Evolutionary conservation across 2,329 filamentous ascomycete species (phyloP).

Genomic region (Ambrosiella xylebori): DNA sequence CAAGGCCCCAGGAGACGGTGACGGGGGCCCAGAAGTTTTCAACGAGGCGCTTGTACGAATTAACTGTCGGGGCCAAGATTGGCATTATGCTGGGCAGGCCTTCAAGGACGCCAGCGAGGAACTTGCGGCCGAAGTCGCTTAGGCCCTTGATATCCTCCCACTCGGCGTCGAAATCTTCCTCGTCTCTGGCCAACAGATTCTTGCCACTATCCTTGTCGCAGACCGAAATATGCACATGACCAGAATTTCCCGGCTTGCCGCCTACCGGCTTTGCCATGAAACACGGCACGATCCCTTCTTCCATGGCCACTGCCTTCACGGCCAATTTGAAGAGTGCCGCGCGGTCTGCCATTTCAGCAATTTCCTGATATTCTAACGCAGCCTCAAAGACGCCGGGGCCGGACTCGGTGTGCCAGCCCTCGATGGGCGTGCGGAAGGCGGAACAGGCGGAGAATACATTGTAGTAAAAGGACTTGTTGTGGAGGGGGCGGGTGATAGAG

Average conservation of each 20-base stretch:
- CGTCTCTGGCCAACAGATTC: slow-evolving; percentile 66
- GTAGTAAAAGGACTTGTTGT: slow-evolving; percentile 89
- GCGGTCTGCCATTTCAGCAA: slow-evolving; percentile 77
- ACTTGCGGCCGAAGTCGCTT: slow-evolving; percentile 79
- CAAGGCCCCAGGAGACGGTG: slow-evolving; percentile 90
- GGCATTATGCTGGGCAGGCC: slow-evolving; percentile 94
- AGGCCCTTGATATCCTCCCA: slow-evolving; percentile 64
- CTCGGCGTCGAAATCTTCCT: slow-evolving; percentile 50
- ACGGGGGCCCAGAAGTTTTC: slow-evolving; percentile 99
- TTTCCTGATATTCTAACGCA: slow-evolving; percentile 78
- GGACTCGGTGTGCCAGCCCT: slow-evolving; percentile 92
- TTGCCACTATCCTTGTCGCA: slow-evolving; percentile 56
- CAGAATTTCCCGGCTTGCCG: slow-evolving; percentile 82
- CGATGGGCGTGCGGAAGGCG: slow-evolving; percentile 63
- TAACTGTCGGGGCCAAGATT: slow-evolving; percentile 80
- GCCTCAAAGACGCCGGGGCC: slow-evolving; percentile 93
- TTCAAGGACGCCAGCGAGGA: slow-evolving; percentile 76
- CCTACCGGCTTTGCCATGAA: slow-evolving; percentile 97
- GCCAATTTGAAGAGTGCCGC: slow-evolving; percentile 80
- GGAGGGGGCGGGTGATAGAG: slow-evolving; percentile 67
- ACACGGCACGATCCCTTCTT: slow-evolving; percentile 82
- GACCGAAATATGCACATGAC: slow-evolving; percentile 87
- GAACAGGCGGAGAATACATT: slow-evolving; percentile 66
- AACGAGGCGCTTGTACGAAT: slow-evolving; percentile 94
- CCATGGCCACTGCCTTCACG: slow-evolving; percentile 73